phyloP scores from a whole-genome alignment of 495 filamentous ascomycete genomes.

The Wilcoxina mikolae region DNA sequence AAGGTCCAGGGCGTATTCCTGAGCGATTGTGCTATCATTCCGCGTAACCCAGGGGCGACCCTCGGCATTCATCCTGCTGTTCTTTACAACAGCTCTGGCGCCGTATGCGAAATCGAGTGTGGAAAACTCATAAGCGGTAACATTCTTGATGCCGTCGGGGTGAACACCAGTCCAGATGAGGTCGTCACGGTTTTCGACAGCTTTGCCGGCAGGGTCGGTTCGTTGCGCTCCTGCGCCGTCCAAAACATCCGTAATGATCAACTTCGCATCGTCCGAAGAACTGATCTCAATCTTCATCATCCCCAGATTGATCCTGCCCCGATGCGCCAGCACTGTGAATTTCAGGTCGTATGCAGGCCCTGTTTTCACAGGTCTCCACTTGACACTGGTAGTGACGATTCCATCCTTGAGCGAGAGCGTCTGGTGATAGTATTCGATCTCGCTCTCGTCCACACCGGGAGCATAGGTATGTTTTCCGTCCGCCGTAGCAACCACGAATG shows the following conservation, averaged over 20 bases:
- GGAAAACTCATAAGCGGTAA: slow-evolving; percentile 41
- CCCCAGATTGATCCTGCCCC: slow-evolving; percentile 32
- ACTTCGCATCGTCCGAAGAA: slow-evolving; percentile 30
- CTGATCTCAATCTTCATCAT: slow-evolving; percentile 37
- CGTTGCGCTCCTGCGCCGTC: slow-evolving; percentile 41
- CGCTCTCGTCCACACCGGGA: slow-evolving; percentile 44
- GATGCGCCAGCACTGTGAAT: slow-evolving; percentile 35
- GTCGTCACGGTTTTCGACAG: slow-evolving; percentile 28
- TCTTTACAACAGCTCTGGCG: slow-evolving; percentile 5
- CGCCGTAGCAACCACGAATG: slow-evolving; percentile 34
- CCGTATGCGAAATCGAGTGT: slow-evolving; percentile 28
- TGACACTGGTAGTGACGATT: slow-evolving; percentile 48
- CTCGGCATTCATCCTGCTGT: slow-evolving; percentile 29
- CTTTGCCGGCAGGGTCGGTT: slow-evolving; percentile 34
- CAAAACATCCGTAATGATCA: slow-evolving; percentile 40
- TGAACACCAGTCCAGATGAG: slow-evolving; percentile 39
- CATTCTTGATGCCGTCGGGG: slow-evolving; percentile 35
- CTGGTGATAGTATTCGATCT: slow-evolving; percentile 47
- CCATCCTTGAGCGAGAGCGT: slow-evolving; percentile 50
- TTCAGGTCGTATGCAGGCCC: slow-evolving; percentile 24
- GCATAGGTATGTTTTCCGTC: slow-evolving; percentile 43
- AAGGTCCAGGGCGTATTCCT: slow-evolving; percentile 34
- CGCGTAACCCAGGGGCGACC: slow-evolving; percentile 28
- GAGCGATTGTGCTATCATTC: slow-evolving; percentile 39
- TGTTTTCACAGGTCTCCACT: slow-evolving; percentile 42